A percentile compares a stretch with the other conserved stretches of the same genome.
phyloP scores from a whole-genome alignment of 208 protist species.

The Naegleria fowleri region DNA sequence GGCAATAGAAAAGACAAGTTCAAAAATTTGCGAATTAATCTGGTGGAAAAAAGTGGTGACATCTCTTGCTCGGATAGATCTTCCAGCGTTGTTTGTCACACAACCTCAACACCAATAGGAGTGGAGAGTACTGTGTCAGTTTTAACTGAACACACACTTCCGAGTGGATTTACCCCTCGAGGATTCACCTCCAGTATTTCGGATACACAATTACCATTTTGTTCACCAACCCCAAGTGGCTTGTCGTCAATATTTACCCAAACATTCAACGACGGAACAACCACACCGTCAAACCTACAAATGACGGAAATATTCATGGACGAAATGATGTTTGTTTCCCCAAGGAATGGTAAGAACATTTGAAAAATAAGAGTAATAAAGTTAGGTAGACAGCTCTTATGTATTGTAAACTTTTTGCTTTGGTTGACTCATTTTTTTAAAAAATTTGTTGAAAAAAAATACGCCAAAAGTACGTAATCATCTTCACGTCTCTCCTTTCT shows the following conservation, averaged over 20 bases:
- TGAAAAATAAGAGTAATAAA: background rate
- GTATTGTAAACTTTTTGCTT: too few species aligned
- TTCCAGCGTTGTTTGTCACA: background rate
- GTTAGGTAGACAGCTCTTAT: too few species aligned
- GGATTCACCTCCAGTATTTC: background rate
- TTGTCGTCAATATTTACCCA: background rate
- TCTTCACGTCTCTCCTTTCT: background rate
- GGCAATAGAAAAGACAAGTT: background rate
- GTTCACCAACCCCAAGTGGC: background rate
- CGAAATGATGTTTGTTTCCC: background rate
- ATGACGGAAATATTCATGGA: background rate
- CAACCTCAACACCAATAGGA: background rate
- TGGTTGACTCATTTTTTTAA: background rate
- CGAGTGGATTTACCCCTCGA: background rate
- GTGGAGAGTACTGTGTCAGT: background rate
- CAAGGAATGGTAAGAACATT: background rate
- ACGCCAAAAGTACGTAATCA: background rate
- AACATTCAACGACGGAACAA: background rate
- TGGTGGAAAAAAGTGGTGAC: background rate
- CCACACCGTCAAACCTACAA: background rate
- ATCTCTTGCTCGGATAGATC: background rate
- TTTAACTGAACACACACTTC: background rate
- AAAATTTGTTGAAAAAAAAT: background rate
- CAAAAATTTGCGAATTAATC: background rate
- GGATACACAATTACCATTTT: too few species aligned